Base-by-base conservation (phyloP, 2,329 filamentous ascomycete species). In the Phyllosticta citrichinensis region DNA sequence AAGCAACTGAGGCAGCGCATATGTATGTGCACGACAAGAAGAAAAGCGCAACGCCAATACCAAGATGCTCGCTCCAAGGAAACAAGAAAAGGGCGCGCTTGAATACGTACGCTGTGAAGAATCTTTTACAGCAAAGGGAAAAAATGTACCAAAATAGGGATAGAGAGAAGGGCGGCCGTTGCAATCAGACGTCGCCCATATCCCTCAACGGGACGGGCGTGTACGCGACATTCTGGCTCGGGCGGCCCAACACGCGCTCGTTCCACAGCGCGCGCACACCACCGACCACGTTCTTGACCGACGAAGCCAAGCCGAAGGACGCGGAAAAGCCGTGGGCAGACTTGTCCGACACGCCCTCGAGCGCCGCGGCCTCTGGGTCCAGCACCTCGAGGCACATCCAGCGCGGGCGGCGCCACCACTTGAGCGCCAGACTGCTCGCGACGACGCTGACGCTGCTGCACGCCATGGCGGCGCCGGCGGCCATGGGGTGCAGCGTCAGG, bases 391-490 rank as follows among this genome's bases (percentile, higher is more conserved):
- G 84, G 54, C 89, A 84, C 89, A 97, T 93, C 91, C 91, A 97
- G 30, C 76, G 75, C 0, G 94, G 94, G 17, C 92, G 80, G 64
- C 79, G 83, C 92, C 93, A 97, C 71, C 90, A 86, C 72, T 91
- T 95, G 63, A 99, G 79, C 50, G 96, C 80, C 61, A 99, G 77
- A 66, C 87, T 91, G 72, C 87, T 92, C 5, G 87, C 79, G 0
- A 97, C 93, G 3, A 99, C 94, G 63, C 88, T 94, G 55, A 99
- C 91, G 66, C 88, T 93, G 62, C 88, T 94, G 65, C 83, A 85
- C 1, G 92, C 93, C 92, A 99, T 97, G 56, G 94, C 94, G 3
- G 89, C 91, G 20, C 91, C 92, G 1, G 94, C 94, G 56, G 92
- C 91, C 87, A 97, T 93, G 24, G 94, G 92, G 66, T 96, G 94